phyloP scores from a whole-genome alignment of 192 early-diverging fungal species.

The Coemansia sp. region DNA sequence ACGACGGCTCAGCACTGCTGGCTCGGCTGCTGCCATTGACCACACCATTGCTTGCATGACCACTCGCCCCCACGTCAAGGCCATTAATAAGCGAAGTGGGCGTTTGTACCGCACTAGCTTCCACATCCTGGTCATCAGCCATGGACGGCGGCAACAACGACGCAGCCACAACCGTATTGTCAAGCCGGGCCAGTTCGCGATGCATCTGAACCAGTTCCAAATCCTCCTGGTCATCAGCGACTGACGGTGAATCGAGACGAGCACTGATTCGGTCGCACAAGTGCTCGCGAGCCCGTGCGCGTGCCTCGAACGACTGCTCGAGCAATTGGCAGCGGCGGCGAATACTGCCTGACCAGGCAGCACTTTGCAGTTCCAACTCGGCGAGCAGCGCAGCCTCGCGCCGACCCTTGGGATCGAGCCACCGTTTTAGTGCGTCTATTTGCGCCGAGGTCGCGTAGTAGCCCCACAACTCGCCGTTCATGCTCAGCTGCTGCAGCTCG shows the following conservation, averaged over 20 bases:
- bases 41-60: neutral
- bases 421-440: conserved; percentile 66
- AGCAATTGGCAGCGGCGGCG: conserved; percentile 56
- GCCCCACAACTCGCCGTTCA: conserved; percentile 46
- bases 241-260: neutral
- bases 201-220: conserved; percentile 12
- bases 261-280: conserved; percentile 29
- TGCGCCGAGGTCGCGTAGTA: conserved; percentile 56
- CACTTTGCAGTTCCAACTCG: conserved; percentile 58
- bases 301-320: conserved; percentile 29
- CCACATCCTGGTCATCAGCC: conserved; percentile 7
- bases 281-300: conserved; percentile 20
- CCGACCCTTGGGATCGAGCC: conserved; percentile 77
- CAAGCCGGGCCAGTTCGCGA: conserved; percentile 24
- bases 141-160: conserved; percentile 33
- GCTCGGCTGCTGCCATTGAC: conserved; percentile 28
- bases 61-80: neutral
- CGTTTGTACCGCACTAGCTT: neutral
- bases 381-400: conserved; percentile 67
- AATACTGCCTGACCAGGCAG: conserved; percentile 56
- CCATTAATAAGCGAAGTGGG: neutral
- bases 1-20: conserved; percentile 32
- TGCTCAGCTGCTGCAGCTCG: conserved; percentile 12
- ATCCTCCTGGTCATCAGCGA: conserved; percentile 3
- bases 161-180: conserved; percentile 14